A percentile compares a stretch with the other conserved stretches of the same genome.
Conservation (phyloP, 805 yeast genomes). For the Starmerella bombicola region DNA sequence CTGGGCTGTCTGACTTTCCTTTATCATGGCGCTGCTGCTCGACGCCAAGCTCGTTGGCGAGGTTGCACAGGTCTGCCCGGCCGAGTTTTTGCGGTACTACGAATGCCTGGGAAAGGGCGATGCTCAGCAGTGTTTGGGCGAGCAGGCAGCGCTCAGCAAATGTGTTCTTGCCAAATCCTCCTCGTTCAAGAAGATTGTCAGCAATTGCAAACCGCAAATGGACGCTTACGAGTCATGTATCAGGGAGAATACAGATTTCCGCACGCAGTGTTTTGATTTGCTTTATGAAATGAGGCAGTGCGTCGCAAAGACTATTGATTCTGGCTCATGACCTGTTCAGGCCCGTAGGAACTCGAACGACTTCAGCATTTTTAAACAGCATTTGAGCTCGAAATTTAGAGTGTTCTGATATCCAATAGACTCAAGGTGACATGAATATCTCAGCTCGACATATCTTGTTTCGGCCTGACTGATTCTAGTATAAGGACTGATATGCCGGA, state of each 20-base stretch:
- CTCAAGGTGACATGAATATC: too few relatives aligned
- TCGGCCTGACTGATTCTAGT: too few relatives aligned
- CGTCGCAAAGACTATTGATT: constrained; percentile 33
- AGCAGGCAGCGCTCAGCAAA: constrained; percentile 44
- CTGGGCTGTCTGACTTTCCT: too few relatives aligned
- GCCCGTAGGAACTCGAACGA: too few relatives aligned
- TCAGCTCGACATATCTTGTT: too few relatives aligned
- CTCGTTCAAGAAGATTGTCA: constrained; percentile 54
- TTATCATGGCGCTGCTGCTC: constrained; percentile 35
- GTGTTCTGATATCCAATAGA: too few relatives aligned
- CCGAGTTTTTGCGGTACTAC: constrained; percentile 58
- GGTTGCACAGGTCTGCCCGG: constrained; percentile 63
- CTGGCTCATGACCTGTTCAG: too few relatives aligned
- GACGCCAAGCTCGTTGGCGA: constrained; percentile 72
- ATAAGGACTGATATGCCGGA: too few relatives aligned
- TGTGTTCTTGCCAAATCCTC: constrained; percentile 62
- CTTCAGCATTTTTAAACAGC: too few relatives aligned
- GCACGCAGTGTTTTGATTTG: constrained; percentile 41
- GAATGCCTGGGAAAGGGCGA: constrained; percentile 52
- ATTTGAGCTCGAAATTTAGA: too few relatives aligned
- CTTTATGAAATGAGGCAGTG: constrained; percentile 52
- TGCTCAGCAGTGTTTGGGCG: constrained; percentile 38
- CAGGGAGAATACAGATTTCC: constrained; percentile 34
- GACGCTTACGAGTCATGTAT: constrained; percentile 58
- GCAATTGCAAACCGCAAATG: constrained; percentile 45